phyloP scores from a whole-genome alignment of 495 filamentous ascomycete genomes.

The Xylaria grammica region DNA sequence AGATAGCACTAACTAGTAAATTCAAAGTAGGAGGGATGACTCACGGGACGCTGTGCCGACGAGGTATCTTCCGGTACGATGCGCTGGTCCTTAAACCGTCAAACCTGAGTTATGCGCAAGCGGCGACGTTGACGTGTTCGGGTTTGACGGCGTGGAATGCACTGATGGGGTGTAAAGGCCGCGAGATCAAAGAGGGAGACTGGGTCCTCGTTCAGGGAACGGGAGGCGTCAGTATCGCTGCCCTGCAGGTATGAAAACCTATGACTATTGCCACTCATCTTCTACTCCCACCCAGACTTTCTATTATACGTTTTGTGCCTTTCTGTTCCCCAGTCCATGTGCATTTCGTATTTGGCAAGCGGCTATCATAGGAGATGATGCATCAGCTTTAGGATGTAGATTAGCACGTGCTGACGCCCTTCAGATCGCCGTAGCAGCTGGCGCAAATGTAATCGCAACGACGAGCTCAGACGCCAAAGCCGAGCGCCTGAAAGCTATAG shows the following conservation, averaged over 20 bases:
- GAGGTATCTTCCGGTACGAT: constrained; percentile 68
- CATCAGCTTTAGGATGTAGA: no score
- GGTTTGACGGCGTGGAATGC: constrained; percentile 51
- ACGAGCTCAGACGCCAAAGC: constrained; percentile 66
- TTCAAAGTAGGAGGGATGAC: constrained; percentile 63
- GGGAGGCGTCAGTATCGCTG: constrained; percentile 44
- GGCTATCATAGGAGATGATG: no score
- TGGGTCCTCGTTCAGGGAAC: constrained; percentile 45
- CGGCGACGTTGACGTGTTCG: constrained; percentile 41
- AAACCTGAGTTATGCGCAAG: constrained; percentile 25
- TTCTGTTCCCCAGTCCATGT: no score
- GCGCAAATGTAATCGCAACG: constrained; percentile 72
- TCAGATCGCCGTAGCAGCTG: constrained; percentile 77
- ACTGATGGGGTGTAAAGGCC: constrained; percentile 59
- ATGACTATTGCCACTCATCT: background rate
- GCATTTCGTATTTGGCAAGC: no score
- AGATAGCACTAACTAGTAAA: background rate
- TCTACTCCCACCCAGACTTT: no score
- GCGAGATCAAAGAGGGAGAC: constrained; percentile 36
- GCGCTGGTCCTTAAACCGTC: constrained; percentile 45
- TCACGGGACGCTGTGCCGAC: constrained; percentile 72
- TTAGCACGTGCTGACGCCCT: background rate
- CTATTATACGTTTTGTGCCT: no score
- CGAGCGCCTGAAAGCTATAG: constrained; percentile 61
- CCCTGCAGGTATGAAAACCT: constrained; percentile 34